phyloP scores from a whole-genome alignment of 768 basidiomycete species.

The Calocera viscosa region DNA sequence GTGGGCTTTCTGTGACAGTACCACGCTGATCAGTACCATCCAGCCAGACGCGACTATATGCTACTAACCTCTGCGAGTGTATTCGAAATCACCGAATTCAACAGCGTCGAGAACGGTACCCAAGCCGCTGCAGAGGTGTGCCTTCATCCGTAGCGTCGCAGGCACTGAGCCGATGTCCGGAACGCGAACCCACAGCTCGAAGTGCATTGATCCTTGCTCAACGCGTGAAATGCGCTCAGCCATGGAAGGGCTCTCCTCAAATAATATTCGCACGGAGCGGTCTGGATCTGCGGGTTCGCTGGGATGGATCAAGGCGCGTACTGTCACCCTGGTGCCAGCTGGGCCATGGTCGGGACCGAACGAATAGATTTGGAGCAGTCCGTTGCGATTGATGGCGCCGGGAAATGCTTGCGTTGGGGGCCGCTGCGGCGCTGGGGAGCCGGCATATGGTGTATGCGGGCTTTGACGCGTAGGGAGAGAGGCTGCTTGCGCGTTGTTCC shows the following conservation, averaged over 20 bases:
- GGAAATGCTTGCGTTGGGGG: not conserved
- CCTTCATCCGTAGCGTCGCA: not conserved
- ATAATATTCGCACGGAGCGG: not conserved
- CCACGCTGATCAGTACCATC: not conserved
- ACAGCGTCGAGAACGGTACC: not conserved
- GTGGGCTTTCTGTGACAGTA: not conserved
- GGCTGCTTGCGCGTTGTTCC: not conserved
- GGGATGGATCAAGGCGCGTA: not conserved
- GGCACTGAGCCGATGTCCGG: not conserved
- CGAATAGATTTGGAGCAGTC: not conserved
- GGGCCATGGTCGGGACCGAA: not conserved
- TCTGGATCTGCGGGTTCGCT: not conserved
- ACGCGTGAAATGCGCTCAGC: conserved; percentile 1
- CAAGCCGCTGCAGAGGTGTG: not conserved
- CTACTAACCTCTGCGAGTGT: not conserved
- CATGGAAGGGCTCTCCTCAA: not conserved
- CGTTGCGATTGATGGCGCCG: not conserved
- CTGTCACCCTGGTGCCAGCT: not conserved
- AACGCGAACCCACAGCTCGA: conserved; percentile 5
- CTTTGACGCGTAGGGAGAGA: not conserved
- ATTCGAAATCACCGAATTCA: conserved; percentile 5
- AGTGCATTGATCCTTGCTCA: not conserved
- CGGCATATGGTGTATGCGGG: not conserved
- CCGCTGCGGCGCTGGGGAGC: not conserved
- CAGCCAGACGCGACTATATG: not conserved